A percentile compares a stretch with the other conserved stretches of the same genome.
These are phyloP conservation scores for Suhomyces canberraensis DNA, from an alignment of 805 yeast species.

Conservation along the genomic window DNA sequence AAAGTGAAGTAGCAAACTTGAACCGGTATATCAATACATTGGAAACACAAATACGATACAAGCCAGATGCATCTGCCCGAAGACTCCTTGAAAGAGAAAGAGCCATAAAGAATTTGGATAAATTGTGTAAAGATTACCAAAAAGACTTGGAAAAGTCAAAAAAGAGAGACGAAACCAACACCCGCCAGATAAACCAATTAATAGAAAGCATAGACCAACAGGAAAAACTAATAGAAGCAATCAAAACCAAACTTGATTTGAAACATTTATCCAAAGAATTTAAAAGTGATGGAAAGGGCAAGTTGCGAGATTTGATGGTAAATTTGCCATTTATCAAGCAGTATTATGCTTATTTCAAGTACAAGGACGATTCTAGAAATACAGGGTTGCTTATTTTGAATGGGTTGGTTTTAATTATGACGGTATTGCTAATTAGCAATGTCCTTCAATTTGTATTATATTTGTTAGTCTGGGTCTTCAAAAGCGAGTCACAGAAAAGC, in stretches of 20 bases:
- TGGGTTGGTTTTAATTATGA: slow-evolving; percentile 18
- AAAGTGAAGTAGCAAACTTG: slow-evolving; percentile 14
- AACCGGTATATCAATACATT: slow-evolving; percentile 14
- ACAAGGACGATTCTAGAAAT: slow-evolving; percentile 19
- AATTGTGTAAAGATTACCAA: slow-evolving; percentile 9
- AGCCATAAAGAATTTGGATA: slow-evolving; percentile 15
- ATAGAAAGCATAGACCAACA: slow-evolving; percentile 17
- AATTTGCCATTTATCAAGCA: slow-evolving; percentile 32
- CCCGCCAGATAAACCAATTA: slow-evolving; percentile 13
- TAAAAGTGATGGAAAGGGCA: slow-evolving; percentile 8
- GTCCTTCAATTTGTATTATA: slow-evolving; percentile 15
- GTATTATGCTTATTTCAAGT: slow-evolving; percentile 22
- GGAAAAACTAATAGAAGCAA: slow-evolving; percentile 15
- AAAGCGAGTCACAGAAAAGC: background rate
- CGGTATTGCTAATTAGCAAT: slow-evolving; percentile 19
- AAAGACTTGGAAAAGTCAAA: slow-evolving; percentile 2
- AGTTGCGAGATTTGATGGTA: slow-evolving; percentile 11
- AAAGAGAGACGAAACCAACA: slow-evolving; percentile 11
- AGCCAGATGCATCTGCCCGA: slow-evolving; percentile 4
- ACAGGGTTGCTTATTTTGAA: slow-evolving; percentile 19
- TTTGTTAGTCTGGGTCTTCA: slow-evolving; percentile 8
- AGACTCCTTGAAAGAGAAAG: slow-evolving; percentile 15
- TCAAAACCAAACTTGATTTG: background rate
- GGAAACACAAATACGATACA: slow-evolving; percentile 12
- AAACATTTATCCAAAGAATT: background rate